phyloP scores from a whole-genome alignment of 1,139 yeast species.

The Yamadazyma dendronema region DNA sequence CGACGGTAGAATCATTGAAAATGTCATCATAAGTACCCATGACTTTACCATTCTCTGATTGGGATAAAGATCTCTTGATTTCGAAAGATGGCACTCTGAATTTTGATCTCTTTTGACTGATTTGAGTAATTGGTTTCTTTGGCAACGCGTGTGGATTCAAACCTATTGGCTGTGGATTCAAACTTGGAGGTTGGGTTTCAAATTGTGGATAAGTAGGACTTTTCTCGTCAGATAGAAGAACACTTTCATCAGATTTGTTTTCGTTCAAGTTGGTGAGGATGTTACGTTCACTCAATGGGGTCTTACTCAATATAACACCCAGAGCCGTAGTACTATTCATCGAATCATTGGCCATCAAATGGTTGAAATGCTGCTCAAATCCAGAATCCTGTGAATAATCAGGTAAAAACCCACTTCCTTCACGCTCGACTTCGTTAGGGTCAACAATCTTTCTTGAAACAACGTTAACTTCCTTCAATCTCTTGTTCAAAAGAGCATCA shows the following conservation, averaged over 20 bases:
- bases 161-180: constrained; percentile 7
- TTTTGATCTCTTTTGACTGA: constrained; percentile 22
- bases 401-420: constrained; percentile 43
- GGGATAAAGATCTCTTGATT: constrained; percentile 31
- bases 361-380: constrained; percentile 36
- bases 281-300: constrained; percentile 31
- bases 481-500: constrained; percentile 25
- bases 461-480: constrained; percentile 45
- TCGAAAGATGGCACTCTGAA: constrained; percentile 47
- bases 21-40: constrained; percentile 42
- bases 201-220: neutral
- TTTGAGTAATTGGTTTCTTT: constrained; percentile 10
- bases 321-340: constrained; percentile 16
- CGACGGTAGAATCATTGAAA: constrained; percentile 29
- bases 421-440: constrained; percentile 36
- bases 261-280: constrained; percentile 20
- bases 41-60: constrained; percentile 13
- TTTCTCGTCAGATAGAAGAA: constrained; percentile 1
- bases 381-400: constrained; percentile 51
- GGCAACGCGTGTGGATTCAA: constrained; percentile 10
- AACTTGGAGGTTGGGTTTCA: neutral
- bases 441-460: constrained; percentile 43
- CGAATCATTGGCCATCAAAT: constrained; percentile 12
- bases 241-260: constrained; percentile 6
- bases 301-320: constrained; percentile 23